Conservation (phyloP, 1,284 basidiomycete genomes). For the Ceratobasidium sp. region DNA sequence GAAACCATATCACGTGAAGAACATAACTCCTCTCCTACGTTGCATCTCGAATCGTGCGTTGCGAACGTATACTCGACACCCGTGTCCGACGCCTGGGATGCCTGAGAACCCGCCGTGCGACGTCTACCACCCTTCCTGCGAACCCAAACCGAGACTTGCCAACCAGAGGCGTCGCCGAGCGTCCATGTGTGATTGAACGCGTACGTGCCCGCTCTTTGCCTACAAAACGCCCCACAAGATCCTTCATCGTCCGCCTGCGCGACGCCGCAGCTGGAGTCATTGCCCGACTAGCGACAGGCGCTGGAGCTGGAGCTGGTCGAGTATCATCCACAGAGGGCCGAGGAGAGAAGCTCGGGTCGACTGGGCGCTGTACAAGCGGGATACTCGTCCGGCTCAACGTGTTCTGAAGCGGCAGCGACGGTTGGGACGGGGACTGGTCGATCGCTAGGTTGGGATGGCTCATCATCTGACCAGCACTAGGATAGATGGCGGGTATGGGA, state of each 20-base stretch:
- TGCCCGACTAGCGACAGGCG: background rate
- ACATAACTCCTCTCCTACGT: background rate
- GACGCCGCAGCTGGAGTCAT: slow-evolving; percentile 8
- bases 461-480: background rate
- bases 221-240: slow-evolving; percentile 14
- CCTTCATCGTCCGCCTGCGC: slow-evolving; percentile 15
- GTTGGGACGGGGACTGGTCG: slow-evolving; percentile 18
- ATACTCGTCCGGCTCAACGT: background rate
- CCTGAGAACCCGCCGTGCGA: slow-evolving; percentile 10
- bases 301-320: background rate
- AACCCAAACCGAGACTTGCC: slow-evolving; percentile 16
- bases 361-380: background rate
- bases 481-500: background rate
- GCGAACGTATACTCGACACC: slow-evolving; percentile 9
- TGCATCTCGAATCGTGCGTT: background rate
- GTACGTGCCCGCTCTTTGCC: slow-evolving; percentile 10
- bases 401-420: background rate
- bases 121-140: slow-evolving; percentile 18
- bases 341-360: slow-evolving; percentile 5
- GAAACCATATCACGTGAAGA: slow-evolving; percentile 8
- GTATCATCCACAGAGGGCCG: background rate
- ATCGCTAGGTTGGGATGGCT: slow-evolving; percentile 25
- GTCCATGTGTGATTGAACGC: background rate
- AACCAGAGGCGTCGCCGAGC: slow-evolving; percentile 3
- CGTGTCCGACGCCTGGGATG: slow-evolving; percentile 18